Evolutionary conservation across 2,329 filamentous ascomycete genomes (phyloP).

Genomic region (Colletotrichum navitas): DNA sequence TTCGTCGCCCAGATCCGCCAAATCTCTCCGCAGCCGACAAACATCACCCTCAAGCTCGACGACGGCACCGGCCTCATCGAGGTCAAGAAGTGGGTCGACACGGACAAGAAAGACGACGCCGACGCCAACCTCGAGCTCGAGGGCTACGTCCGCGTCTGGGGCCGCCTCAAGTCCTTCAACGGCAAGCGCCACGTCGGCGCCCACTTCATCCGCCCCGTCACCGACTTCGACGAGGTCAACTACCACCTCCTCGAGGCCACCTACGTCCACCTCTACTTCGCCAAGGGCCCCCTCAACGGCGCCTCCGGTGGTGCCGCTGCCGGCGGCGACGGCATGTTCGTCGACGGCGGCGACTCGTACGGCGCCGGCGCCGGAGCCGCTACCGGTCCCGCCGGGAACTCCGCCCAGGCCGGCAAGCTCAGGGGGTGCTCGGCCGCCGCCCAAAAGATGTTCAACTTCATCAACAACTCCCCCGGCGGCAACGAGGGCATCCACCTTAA

Average conservation of each 20-base stretch:
- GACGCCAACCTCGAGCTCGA: conserved; percentile 74
- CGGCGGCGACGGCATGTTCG: conserved; percentile 67
- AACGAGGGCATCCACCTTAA: conserved; percentile 89
- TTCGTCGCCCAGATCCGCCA: conserved; percentile 92
- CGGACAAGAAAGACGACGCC: conserved; percentile 64
- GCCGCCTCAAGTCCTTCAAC: conserved; percentile 85
- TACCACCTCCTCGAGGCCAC: conserved; percentile 93
- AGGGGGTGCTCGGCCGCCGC: conserved; percentile 68
- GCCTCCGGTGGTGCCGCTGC: conserved; percentile 55
- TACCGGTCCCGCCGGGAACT: conserved; percentile 51
- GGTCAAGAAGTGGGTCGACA: conserved; percentile 87
- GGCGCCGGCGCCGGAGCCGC: conserved; percentile 55
- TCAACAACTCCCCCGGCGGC: conserved; percentile 76
- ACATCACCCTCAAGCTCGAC: conserved; percentile 92
- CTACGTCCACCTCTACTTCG: conserved; percentile 87
- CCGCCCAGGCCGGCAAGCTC: conserved; percentile 54
- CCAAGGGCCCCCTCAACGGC: conserved; percentile 71
- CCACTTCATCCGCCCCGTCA: conserved; percentile 82
- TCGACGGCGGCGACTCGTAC: conserved; percentile 61
- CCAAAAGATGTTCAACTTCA: conserved; percentile 77
- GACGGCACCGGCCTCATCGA: conserved; percentile 95
- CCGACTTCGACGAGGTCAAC: conserved; percentile 91
- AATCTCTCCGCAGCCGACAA: conserved; percentile 88
- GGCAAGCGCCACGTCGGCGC: conserved; percentile 86
- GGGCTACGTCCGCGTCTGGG: conserved; percentile 87